Evolutionary conservation across 1,284 basidiomycete species (phyloP).

Genomic region (Tremellales sp.): DNA sequence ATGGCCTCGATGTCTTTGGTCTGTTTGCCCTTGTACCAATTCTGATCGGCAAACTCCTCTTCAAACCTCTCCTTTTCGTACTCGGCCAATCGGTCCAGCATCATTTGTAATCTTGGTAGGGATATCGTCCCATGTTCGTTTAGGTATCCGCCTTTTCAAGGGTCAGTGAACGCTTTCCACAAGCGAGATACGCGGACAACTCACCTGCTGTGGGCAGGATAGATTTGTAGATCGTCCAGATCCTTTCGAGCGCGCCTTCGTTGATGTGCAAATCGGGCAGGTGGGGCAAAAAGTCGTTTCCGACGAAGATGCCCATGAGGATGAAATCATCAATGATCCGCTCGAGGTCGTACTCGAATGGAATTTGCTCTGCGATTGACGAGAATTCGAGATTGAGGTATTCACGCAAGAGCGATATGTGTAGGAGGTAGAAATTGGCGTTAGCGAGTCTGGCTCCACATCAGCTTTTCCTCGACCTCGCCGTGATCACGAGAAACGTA

Average conservation of each 20-base stretch:
- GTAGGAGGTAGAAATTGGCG: conserved; percentile 91
- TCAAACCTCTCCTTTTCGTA: conserved; percentile 89
- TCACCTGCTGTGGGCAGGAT: conserved; percentile 73
- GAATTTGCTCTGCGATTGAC: conserved; percentile 53
- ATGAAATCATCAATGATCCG: conserved; percentile 97
- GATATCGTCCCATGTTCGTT: conserved; percentile 87
- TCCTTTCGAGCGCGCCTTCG: conserved; percentile 85
- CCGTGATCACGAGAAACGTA: conserved; percentile 46
- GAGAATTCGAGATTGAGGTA: conserved; percentile 95
- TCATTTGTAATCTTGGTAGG: conserved; percentile 72
- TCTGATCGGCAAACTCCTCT: conserved; percentile 79
- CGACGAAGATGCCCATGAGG: conserved; percentile 98
- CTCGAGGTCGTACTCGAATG: conserved; percentile 78
- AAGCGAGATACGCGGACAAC: conserved; percentile 25
- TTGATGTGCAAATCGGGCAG: conserved; percentile 96
- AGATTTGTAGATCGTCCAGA: conserved; percentile 94
- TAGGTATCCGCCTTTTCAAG: conserved; percentile 75
- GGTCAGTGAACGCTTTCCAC: not conserved
- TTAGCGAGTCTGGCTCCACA: conserved; percentile 62
- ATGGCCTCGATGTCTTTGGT: conserved; percentile 59
- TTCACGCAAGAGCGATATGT: conserved; percentile 90
- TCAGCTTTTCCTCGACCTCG: not conserved
- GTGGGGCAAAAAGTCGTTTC: conserved; percentile 98
- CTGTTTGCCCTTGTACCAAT: conserved; percentile 88
- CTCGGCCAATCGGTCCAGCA: conserved; percentile 79